phyloP scores from a whole-genome alignment of 257 asterid species.

The Ehretia macrophylla region DNA sequence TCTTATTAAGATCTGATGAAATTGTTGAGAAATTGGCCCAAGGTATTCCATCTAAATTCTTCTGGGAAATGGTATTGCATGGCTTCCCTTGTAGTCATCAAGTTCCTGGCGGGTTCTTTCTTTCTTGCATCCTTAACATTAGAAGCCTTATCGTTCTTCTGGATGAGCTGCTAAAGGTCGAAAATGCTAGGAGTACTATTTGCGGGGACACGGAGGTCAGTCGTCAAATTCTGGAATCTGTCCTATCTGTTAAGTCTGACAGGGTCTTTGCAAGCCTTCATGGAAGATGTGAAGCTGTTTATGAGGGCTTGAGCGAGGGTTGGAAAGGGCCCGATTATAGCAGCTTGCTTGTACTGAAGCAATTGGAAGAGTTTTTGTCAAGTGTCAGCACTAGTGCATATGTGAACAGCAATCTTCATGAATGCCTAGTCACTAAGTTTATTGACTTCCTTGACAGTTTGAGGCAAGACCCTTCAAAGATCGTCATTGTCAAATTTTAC shows the following conservation, averaged over 20 bases:
- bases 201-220: conserved; percentile 49
- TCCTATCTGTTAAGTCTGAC: conserved; percentile 64
- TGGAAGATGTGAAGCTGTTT: conserved; percentile 61
- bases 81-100: conserved; percentile 75
- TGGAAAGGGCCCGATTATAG: conserved; percentile 60
- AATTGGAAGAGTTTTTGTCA: conserved; percentile 68
- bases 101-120: conserved; percentile 49
- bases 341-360: conserved; percentile 62
- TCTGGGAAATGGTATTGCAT: conserved; percentile 76
- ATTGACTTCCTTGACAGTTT: conserved; percentile 61
- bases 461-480: conserved; percentile 49
- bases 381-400: conserved; percentile 34
- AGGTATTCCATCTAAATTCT: conserved; percentile 55
- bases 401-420: conserved; percentile 57
- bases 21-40: conserved; percentile 49
- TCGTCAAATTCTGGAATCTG: conserved; percentile 62
- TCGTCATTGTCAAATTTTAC: conserved; percentile 43
- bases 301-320: conserved; percentile 52
- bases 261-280: conserved; percentile 65
- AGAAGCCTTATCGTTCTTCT: conserved; percentile 51
- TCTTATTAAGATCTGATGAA: conserved; percentile 44
- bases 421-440: conserved; percentile 54
- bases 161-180: conserved; percentile 54
- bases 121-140: conserved; percentile 76
- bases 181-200: conserved; percentile 40